phyloP scores from a whole-genome alignment of 2,329 filamentous ascomycete genomes.

The Thelonectria blattea region DNA sequence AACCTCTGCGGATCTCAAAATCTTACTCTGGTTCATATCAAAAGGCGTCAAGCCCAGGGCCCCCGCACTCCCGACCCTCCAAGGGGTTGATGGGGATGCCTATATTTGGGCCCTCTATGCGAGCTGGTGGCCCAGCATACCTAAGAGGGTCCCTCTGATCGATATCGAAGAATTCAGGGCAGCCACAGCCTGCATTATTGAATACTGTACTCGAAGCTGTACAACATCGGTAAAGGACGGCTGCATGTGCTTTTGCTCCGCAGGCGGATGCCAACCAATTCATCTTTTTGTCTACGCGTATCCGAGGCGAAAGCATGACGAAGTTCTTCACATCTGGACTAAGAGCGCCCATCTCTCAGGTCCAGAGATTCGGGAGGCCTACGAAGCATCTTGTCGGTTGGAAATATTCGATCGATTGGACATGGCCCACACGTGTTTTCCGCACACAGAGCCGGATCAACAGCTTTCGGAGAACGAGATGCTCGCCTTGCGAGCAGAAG shows the following conservation, averaged over 20 bases:
- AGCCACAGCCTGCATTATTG: neutral
- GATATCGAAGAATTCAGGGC: neutral
- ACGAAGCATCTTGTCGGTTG: neutral
- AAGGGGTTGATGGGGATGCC: neutral
- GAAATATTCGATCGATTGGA: neutral
- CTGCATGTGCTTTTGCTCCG: neutral
- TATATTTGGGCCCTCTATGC: neutral
- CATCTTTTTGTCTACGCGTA: neutral
- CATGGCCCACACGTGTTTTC: neutral
- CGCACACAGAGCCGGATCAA: neutral
- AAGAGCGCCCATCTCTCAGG: neutral
- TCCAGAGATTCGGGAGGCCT: neutral
- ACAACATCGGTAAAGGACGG: neutral
- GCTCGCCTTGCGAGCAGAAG: neutral
- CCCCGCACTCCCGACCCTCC: too few species aligned
- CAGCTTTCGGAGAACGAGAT: neutral
- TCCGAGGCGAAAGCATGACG: neutral
- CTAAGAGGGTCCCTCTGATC: too few species aligned
- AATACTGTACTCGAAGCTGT: neutral
- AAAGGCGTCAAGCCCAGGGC: neutral
- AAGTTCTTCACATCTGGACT: neutral
- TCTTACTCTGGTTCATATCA: neutral
- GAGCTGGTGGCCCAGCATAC: neutral
- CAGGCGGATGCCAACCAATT: neutral
- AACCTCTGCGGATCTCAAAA: too few species aligned